phyloP scores from a whole-genome alignment of 352 stramenopile species.

The Stramenopiles sp. region DNA sequence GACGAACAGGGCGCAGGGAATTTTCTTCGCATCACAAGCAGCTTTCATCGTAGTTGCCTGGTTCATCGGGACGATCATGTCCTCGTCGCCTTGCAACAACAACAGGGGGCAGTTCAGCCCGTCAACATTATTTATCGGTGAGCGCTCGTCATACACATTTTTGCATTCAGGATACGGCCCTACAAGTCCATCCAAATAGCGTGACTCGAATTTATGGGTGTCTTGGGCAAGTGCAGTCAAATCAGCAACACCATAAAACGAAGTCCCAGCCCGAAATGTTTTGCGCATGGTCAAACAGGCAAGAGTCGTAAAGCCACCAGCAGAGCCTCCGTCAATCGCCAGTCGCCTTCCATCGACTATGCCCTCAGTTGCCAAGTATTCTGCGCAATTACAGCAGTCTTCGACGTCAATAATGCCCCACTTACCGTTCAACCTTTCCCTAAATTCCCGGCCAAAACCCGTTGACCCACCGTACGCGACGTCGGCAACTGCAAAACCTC shows the following conservation, averaged over 20 bases:
- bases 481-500: slow-evolving; percentile 37
- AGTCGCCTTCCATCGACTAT: slow-evolving; percentile 30
- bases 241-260: slow-evolving; percentile 35
- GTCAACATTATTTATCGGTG: slow-evolving; percentile 33
- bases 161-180: slow-evolving; percentile 31
- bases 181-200: slow-evolving; percentile 38
- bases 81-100: slow-evolving; percentile 35
- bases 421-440: slow-evolving; percentile 23
- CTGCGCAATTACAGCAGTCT: slow-evolving; percentile 32
- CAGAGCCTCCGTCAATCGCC: slow-evolving; percentile 38
- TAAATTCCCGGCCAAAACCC: slow-evolving; percentile 37
- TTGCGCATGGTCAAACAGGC: slow-evolving; percentile 30
- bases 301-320: slow-evolving; percentile 38
- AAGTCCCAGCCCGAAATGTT: slow-evolving; percentile 34
- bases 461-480: slow-evolving; percentile 36
- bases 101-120: slow-evolving; percentile 34
- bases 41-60: slow-evolving; percentile 37
- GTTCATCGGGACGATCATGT: slow-evolving; percentile 39
- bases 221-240: slow-evolving; percentile 30
- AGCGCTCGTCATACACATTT: slow-evolving; percentile 30
- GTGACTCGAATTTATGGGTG: slow-evolving; percentile 41
- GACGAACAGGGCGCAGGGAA: slow-evolving; percentile 33
- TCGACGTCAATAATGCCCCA: slow-evolving; percentile 40
- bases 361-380: slow-evolving; percentile 29
- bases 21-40: slow-evolving; percentile 29